Conservation (phyloP, 2,329 filamentous ascomycete genomes). For the Sporothrix euskadiensis region DNA sequence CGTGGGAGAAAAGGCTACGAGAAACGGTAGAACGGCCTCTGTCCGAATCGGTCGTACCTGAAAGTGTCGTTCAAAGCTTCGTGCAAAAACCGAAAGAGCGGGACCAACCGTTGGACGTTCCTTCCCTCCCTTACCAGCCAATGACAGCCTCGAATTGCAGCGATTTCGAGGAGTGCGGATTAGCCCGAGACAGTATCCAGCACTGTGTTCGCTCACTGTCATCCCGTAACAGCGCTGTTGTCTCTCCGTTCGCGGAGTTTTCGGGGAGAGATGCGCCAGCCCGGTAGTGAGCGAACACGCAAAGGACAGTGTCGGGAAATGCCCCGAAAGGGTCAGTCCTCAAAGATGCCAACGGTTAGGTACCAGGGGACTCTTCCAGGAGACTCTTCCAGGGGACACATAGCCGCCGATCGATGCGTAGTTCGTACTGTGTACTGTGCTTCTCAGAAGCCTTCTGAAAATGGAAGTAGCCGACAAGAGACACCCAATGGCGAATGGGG, state of each 20-base stretch:
- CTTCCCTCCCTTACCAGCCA: background rate
- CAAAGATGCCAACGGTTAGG: background rate
- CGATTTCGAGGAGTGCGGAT: background rate
- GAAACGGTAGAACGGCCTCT: background rate
- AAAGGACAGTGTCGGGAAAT: background rate
- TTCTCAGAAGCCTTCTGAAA: background rate
- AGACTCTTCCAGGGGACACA: background rate
- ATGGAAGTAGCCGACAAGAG: slow-evolving; percentile 1
- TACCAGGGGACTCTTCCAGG: background rate
- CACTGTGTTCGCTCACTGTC: slow-evolving; percentile 17
- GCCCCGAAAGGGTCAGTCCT: background rate
- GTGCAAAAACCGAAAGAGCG: slow-evolving; percentile 3
- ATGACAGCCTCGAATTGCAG: background rate
- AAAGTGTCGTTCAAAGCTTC: background rate
- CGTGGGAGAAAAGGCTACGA: background rate
- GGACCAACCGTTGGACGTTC: slow-evolving; percentile 17
- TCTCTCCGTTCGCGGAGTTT: slow-evolving; percentile 26
- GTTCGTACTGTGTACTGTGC: background rate
- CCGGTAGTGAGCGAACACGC: background rate
- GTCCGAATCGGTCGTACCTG: background rate
- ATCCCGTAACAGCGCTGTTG: background rate
- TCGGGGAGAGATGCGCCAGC: slow-evolving; percentile 26
- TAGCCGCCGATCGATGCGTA: background rate
- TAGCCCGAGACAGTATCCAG: background rate
- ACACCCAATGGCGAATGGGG: too few relatives aligned